phyloP scores from a whole-genome alignment of 2,329 filamentous ascomycete species.

The Aspergillus novoparasiticus region DNA sequence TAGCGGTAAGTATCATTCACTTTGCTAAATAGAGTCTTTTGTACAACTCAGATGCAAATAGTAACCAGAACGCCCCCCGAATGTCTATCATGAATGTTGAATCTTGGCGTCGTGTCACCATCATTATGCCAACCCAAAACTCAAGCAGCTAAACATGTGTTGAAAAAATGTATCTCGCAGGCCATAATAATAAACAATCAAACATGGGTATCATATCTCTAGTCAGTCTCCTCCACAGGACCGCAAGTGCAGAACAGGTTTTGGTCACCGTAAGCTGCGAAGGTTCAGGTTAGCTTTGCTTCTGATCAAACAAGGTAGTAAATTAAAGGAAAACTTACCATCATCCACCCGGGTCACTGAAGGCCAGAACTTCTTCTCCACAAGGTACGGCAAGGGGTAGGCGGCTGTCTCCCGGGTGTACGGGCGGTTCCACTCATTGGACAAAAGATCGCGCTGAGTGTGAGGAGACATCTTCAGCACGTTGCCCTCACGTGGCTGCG shows the following conservation, averaged over 20 bases:
- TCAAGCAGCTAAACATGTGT: conserved; percentile 11
- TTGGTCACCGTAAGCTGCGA: conserved; percentile 77
- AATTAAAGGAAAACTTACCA: conserved; percentile 58
- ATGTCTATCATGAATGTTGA: conserved; percentile 8
- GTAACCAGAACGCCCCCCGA: neutral
- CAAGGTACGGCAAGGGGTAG: conserved; percentile 79
- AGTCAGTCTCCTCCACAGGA: conserved; percentile 67
- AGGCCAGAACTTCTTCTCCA: conserved; percentile 98
- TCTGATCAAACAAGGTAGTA: neutral
- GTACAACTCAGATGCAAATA: neutral
- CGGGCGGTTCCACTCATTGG: conserved; percentile 75
- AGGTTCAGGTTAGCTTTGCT: conserved; percentile 25
- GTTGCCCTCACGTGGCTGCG: conserved; percentile 73
- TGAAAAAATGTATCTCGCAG: conserved; percentile 16
- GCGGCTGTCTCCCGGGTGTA: conserved; percentile 83
- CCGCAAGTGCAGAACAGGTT: conserved; percentile 96
- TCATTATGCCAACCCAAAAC: conserved; percentile 14
- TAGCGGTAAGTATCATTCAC: neutral
- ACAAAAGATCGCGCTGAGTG: conserved; percentile 76
- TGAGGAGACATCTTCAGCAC: conserved; percentile 90
- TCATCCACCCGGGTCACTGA: conserved; percentile 84
- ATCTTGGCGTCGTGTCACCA: conserved; percentile 5
- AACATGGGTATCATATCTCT: conserved; percentile 43
- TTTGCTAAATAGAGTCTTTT: neutral
- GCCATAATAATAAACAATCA: conserved; percentile 19